A percentile compares a stretch with the other conserved stretches of the same genome.
phyloP scores from a whole-genome alignment of 305 asterid species.

The Fraxinus greggii region DNA sequence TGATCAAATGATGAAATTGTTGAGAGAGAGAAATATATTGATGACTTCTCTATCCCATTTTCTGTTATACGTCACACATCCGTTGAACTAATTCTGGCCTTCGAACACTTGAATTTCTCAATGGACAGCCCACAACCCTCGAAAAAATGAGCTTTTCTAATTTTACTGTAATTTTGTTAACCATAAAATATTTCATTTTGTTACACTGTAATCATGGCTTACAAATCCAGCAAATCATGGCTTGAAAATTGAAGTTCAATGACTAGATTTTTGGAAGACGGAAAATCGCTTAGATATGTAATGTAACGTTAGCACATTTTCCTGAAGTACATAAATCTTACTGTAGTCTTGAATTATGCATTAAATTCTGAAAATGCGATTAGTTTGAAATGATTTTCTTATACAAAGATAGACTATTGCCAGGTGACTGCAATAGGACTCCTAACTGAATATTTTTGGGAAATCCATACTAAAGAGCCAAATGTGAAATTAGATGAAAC shows the following conservation, averaged over 20 bases:
- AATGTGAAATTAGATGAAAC: constrained; percentile 38
- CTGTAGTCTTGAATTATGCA: neutral
- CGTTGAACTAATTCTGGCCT: neutral
- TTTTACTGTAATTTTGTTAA: neutral
- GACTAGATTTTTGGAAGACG: neutral
- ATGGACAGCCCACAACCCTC: neutral
- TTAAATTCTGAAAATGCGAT: neutral
- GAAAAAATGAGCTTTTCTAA: neutral
- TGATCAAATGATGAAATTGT: neutral
- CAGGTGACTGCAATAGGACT: constrained; percentile 74
- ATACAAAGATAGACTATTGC: constrained; percentile 24
- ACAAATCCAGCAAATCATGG: neutral
- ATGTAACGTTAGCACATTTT: neutral
- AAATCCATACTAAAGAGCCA: constrained; percentile 65
- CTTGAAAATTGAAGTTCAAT: neutral
- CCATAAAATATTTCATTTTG: neutral
- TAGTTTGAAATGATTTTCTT: neutral
- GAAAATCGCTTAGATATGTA: neutral
- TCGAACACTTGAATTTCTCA: neutral
- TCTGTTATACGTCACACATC: neutral
- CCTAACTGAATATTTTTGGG: constrained; percentile 43
- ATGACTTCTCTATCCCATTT: neutral
- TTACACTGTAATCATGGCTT: neutral
- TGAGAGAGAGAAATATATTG: neutral
- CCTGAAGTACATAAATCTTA: neutral